Percentiles rank a stretch among this genome's conserved stretches.
These are phyloP conservation scores for Buddleja alternifolia DNA, from an alignment of 257 asterid species.

Conservation along the genomic window DNA sequence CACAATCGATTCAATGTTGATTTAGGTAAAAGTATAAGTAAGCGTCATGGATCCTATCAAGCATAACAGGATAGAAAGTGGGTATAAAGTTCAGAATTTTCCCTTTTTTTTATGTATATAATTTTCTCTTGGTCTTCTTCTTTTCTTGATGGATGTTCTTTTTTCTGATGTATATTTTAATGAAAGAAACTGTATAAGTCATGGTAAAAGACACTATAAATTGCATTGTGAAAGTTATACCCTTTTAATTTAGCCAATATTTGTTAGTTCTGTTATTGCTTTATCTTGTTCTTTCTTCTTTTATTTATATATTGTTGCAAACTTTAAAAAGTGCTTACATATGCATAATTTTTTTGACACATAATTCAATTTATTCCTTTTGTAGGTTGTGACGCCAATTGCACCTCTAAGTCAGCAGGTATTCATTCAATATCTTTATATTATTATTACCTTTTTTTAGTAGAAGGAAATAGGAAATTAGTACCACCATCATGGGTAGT, in stretches of 20 bases:
- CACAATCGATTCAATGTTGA: conserved; percentile 1
- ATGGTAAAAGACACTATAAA: not conserved
- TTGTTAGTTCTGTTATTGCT: not conserved
- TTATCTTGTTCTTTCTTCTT: not conserved
- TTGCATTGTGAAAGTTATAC: not conserved
- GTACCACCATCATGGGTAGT: not conserved
- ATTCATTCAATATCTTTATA: conserved; percentile 27
- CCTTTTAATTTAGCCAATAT: not conserved
- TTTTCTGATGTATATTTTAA: not conserved
- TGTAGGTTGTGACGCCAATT: conserved; percentile 98
- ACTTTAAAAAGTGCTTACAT: not conserved
- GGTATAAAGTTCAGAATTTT: not conserved
- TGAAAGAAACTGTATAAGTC: not conserved
- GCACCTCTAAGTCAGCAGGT: conserved; percentile 99
- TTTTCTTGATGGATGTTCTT: not conserved
- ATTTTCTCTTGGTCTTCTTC: not conserved
- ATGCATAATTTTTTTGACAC: not conserved
- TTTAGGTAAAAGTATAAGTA: not conserved
- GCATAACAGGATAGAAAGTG: not conserved
- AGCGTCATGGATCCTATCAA: not conserved
- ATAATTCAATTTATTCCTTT: conserved; percentile 28
- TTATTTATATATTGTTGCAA: not conserved
- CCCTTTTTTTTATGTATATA: not conserved
- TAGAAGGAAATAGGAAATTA: not conserved
- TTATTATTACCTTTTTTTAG: not conserved